These are phyloP conservation scores for Clonostachys byssicola DNA, from an alignment of 2,329 filamentous ascomycete genomes.

Conservation along the genomic window DNA sequence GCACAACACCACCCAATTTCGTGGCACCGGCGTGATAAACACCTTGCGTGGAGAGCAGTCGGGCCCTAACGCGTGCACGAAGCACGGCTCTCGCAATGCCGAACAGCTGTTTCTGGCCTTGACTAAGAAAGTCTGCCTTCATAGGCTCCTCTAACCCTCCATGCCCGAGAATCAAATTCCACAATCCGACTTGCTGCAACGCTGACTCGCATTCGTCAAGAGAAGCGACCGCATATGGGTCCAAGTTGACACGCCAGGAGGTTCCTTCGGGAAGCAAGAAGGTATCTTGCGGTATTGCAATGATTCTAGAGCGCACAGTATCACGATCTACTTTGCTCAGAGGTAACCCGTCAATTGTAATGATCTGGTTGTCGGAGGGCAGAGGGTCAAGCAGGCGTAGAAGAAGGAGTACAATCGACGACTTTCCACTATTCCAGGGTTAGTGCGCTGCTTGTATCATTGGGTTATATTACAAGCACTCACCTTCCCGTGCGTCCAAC, in stretches of 20 bases:
- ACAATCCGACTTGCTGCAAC: slow-evolving; percentile 26
- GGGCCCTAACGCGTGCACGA: slow-evolving; percentile 19
- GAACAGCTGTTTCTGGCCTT: slow-evolving; percentile 62
- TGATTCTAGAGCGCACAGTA: slow-evolving; percentile 38
- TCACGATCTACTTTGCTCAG: slow-evolving; percentile 30
- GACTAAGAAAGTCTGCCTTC: slow-evolving; percentile 42
- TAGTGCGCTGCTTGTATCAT: no score
- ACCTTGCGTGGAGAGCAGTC: not conserved
- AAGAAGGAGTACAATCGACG: slow-evolving; percentile 31
- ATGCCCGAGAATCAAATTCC: slow-evolving; percentile 18
- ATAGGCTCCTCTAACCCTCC: slow-evolving; percentile 31
- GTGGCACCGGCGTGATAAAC: not conserved
- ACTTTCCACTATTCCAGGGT: slow-evolving; percentile 29
- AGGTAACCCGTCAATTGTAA: slow-evolving; percentile 36
- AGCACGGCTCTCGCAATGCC: slow-evolving; percentile 59
- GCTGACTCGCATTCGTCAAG: slow-evolving; percentile 24
- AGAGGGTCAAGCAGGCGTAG: slow-evolving; percentile 35
- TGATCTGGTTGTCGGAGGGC: slow-evolving; percentile 11
- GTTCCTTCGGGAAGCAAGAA: slow-evolving; percentile 43
- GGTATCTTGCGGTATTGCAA: slow-evolving; percentile 49
- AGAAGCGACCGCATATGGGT: slow-evolving; percentile 25
- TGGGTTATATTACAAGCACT: no score
- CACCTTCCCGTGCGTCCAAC: slow-evolving; percentile 24
- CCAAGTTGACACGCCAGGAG: slow-evolving; percentile 34
- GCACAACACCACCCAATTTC: slow-evolving; percentile 18